Evolutionary conservation across 441 rosid species (phyloP).

Genomic region (Adansonia gregorii): DNA sequence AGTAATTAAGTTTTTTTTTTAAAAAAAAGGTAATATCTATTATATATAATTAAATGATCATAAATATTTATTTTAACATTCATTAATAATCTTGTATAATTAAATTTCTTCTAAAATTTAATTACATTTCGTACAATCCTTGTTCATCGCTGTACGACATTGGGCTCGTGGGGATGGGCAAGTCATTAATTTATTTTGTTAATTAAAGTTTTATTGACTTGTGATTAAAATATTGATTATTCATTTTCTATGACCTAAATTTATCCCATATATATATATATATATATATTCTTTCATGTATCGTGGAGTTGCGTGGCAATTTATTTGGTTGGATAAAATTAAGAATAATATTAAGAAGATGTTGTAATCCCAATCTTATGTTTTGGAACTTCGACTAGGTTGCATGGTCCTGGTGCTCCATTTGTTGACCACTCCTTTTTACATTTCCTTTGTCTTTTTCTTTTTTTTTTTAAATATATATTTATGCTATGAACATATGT

Average conservation of each 20-base stretch:
- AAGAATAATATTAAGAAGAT: not conserved
- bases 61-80: too few species aligned
- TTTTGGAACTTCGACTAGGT: constrained; percentile 14
- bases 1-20: too few species aligned
- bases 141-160: too few species aligned
- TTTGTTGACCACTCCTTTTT: not conserved
- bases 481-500: not conserved
- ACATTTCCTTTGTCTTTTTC: not conserved
- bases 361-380: not conserved
- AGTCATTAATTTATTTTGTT: too few species aligned
- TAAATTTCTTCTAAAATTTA: too few species aligned
- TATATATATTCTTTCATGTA: not conserved
- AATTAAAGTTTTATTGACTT: too few species aligned
- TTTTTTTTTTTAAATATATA: not conserved
- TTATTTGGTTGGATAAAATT: not conserved
- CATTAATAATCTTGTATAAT: too few species aligned
- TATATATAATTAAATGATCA: too few species aligned
- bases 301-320: constrained; percentile 8
- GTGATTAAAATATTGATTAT: not conserved
- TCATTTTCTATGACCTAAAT: constrained; percentile 13
- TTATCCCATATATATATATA: not conserved
- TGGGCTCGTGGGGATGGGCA: too few species aligned
- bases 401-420: constrained; percentile 6
- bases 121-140: too few species aligned
- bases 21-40: too few species aligned